Conservation (phyloP, 2,329 filamentous ascomycete genomes). For the Trichoderma atrobrunneum region DNA sequence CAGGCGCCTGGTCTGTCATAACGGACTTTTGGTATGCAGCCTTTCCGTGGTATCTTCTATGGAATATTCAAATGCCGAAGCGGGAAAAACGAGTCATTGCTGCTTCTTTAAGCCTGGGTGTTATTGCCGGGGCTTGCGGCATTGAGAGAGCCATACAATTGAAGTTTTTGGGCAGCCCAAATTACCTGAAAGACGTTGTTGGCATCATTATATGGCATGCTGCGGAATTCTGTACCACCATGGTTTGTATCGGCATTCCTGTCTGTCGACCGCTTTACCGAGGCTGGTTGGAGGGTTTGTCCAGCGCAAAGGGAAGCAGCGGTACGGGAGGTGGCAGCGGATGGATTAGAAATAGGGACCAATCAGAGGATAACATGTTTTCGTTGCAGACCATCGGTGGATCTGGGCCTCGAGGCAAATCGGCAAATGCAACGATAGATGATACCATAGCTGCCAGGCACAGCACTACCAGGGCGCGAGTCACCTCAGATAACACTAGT, state of each 20-base stretch:
- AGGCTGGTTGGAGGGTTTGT: not conserved
- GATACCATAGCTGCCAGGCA: not conserved
- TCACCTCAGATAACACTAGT: not conserved
- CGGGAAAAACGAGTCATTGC: not conserved
- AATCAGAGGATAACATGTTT: not conserved
- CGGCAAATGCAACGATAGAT: no score
- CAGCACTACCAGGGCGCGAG: not conserved
- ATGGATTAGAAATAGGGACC: not conserved
- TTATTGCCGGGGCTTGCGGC: not conserved
- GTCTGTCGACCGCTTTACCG: not conserved
- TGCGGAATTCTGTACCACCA: not conserved
- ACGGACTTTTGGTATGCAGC: not conserved
- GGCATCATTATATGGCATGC: not conserved
- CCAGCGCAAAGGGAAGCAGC: not conserved
- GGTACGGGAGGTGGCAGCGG: not conserved
- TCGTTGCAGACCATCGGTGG: not conserved
- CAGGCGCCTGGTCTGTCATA: not conserved
- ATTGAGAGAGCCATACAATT: not conserved
- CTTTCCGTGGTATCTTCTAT: not conserved
- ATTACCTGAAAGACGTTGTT: not conserved
- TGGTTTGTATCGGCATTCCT: conserved; percentile 3
- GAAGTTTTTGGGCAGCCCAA: not conserved
- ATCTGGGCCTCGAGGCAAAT: not conserved
- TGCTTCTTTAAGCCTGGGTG: not conserved
- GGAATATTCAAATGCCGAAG: not conserved